phyloP scores from a whole-genome alignment of 2,329 filamentous ascomycete genomes.

The Verticillium alfalfae region DNA sequence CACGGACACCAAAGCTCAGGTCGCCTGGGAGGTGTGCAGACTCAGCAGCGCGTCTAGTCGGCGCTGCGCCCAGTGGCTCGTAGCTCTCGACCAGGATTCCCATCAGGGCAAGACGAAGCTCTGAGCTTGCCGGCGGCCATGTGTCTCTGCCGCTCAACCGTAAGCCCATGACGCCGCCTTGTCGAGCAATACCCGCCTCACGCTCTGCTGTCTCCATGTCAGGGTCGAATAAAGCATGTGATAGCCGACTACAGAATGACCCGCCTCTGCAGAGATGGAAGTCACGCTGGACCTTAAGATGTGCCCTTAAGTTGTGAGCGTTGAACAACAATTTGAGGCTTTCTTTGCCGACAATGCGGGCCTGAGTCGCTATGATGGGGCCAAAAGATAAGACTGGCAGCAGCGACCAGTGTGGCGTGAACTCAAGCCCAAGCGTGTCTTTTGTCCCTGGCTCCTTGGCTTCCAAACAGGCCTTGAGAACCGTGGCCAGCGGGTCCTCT shows the following conservation, averaged over 20 bases:
- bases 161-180: conserved; percentile 72
- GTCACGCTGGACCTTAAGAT: conserved; percentile 68
- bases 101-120: conserved; percentile 83
- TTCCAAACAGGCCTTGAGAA: conserved; percentile 24
- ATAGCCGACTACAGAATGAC: conserved; percentile 72
- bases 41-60: conserved; percentile 12
- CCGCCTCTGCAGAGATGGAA: conserved; percentile 86
- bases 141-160: conserved; percentile 73
- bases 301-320: conserved; percentile 63
- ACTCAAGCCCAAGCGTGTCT: conserved; percentile 15
- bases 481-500: conserved; percentile 12
- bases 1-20: conserved; percentile 78
- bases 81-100: conserved; percentile 78
- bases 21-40: conserved; percentile 55
- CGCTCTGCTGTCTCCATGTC: conserved; percentile 76
- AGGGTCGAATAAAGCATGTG: conserved; percentile 78
- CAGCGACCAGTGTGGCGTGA: conserved; percentile 52
- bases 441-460: conserved; percentile 5
- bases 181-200: conserved; percentile 60
- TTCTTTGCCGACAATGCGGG: conserved; percentile 69
- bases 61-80: conserved; percentile 18
- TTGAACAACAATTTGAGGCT: conserved; percentile 72
- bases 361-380: conserved; percentile 68
- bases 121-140: conserved; percentile 93
- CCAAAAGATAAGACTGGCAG: conserved; percentile 68